Percentiles rank a stretch among this genome's conserved stretches.
These are phyloP conservation scores for Monosporozyma aquatica DNA, from an alignment of 805 yeast genomes.

Conservation along the genomic window DNA sequence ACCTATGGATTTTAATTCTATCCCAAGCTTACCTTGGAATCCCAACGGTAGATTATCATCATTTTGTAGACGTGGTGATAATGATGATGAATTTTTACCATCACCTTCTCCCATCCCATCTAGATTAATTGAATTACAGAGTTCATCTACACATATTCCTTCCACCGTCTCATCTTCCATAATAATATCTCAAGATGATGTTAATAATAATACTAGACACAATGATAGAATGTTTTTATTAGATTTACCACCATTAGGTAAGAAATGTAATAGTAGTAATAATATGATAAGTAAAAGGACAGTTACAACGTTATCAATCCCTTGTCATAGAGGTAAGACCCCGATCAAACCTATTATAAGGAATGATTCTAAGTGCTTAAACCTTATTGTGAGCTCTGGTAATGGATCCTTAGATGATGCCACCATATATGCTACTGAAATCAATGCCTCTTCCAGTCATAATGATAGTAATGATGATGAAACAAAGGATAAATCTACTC, in stretches of 20 bases:
- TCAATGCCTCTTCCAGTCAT: constrained; percentile 18
- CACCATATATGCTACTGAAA: constrained; percentile 29
- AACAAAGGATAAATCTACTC: not conserved
- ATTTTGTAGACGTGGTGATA: too few relatives aligned
- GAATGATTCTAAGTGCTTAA: constrained; percentile 13
- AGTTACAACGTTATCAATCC: constrained; percentile 11
- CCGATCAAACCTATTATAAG: constrained; percentile 20
- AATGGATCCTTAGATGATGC: constrained; percentile 26
- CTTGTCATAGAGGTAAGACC: constrained; percentile 13
- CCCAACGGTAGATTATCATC: not conserved
- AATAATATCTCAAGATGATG: too few relatives aligned
- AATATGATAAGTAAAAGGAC: not conserved
- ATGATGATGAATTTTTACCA: too few relatives aligned
- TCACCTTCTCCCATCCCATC: not conserved
- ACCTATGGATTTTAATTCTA: constrained; percentile 6
- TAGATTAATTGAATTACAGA: constrained; percentile 2
- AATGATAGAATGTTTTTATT: not conserved
- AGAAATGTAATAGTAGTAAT: too few relatives aligned
- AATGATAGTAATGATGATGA: constrained; percentile 5
- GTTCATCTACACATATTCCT: too few relatives aligned
- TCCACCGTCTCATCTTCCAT: too few relatives aligned
- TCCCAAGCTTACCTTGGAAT: constrained; percentile 1
- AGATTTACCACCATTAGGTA: constrained; percentile 2
- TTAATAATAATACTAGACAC: constrained; percentile 1
- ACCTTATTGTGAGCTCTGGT: constrained; percentile 24